Evolutionary conservation across 805 yeast genomes (phyloP).

Genomic region (Spathaspora sp.): DNA sequence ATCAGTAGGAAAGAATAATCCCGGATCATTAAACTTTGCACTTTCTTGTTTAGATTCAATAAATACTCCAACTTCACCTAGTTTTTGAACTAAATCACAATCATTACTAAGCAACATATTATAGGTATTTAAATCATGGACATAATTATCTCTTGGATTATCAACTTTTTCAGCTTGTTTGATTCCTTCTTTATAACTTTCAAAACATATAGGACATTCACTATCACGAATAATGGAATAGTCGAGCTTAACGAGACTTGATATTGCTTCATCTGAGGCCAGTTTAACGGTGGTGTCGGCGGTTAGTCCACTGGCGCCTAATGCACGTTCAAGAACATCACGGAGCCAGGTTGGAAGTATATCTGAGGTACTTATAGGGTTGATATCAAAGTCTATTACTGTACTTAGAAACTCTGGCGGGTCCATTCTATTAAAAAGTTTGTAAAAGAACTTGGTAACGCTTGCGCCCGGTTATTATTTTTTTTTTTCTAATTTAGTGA

Average conservation of each 20-base stretch:
- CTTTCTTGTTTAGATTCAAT: constrained; percentile 8
- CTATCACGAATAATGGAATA: constrained; percentile 11
- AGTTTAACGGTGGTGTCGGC: constrained; percentile 15
- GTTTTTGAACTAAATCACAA: background rate
- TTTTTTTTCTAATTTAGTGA: background rate
- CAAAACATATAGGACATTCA: constrained; percentile 42
- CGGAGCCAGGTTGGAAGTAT: constrained; percentile 30
- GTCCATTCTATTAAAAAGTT: background rate
- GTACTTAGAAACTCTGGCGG: constrained; percentile 10
- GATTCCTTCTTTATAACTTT: constrained; percentile 13
- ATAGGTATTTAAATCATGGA: background rate
- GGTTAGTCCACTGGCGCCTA: constrained; percentile 25
- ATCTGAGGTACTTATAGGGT: constrained; percentile 6
- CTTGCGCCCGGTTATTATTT: background rate
- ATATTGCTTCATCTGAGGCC: constrained; percentile 40
- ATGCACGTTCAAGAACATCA: constrained; percentile 32
- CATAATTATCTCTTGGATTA: background rate
- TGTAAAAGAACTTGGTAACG: no score
- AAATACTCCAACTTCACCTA: background rate
- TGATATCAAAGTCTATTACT: constrained; percentile 18
- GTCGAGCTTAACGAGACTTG: constrained; percentile 24
- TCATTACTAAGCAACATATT: background rate
- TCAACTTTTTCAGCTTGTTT: background rate
- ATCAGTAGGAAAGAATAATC: constrained; percentile 29
- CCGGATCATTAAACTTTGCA: constrained; percentile 25